Evolutionary conservation across 2,329 filamentous ascomycete genomes (phyloP).

Genomic region (Colletotrichum trifolii): DNA sequence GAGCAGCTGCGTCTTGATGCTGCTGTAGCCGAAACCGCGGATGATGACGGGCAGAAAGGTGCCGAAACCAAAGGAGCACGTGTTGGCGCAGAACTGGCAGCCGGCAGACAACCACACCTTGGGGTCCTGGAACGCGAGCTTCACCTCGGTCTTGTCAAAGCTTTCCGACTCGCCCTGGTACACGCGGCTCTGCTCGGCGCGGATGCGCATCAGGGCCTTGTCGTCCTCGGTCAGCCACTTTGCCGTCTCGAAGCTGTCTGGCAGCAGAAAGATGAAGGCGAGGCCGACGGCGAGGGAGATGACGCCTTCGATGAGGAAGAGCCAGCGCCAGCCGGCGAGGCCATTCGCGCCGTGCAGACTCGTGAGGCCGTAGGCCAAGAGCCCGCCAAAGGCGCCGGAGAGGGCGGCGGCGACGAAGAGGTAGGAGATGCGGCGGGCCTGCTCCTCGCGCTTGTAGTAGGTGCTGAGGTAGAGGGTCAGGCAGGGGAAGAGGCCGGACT

Average conservation of each 20-base stretch:
- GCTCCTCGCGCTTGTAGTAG: conserved; percentile 50
- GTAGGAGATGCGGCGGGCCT: conserved; percentile 49
- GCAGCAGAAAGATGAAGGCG: conserved; percentile 46
- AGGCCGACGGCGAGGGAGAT: conserved; percentile 58
- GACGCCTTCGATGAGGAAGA: conserved; percentile 63
- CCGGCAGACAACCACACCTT: conserved; percentile 61
- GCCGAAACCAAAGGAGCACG: conserved; percentile 66
- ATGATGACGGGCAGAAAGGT: conserved; percentile 69
- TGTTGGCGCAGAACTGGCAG: conserved; percentile 64
- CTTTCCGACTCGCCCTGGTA: conserved; percentile 59
- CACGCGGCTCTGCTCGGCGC: conserved; percentile 54
- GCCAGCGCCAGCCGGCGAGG: conserved; percentile 60
- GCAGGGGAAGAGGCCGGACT: conserved; percentile 61
- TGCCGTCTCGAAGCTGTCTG: conserved; percentile 57
- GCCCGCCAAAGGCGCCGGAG: conserved; percentile 51
- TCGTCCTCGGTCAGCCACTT: conserved; percentile 61
- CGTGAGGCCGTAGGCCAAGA: conserved; percentile 59
- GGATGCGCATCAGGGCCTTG: conserved; percentile 60
- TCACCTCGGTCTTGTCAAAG: conserved; percentile 62
- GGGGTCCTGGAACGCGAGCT: conserved; percentile 58
- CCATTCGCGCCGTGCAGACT: conserved; percentile 48
- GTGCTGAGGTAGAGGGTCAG: conserved; percentile 51
- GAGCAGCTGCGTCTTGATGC: conserved; percentile 62
- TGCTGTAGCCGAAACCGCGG: conserved; percentile 60
- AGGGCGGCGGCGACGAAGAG: conserved; percentile 60